phyloP scores from a whole-genome alignment of 768 basidiomycete species.

The Amanita brunnescens region DNA sequence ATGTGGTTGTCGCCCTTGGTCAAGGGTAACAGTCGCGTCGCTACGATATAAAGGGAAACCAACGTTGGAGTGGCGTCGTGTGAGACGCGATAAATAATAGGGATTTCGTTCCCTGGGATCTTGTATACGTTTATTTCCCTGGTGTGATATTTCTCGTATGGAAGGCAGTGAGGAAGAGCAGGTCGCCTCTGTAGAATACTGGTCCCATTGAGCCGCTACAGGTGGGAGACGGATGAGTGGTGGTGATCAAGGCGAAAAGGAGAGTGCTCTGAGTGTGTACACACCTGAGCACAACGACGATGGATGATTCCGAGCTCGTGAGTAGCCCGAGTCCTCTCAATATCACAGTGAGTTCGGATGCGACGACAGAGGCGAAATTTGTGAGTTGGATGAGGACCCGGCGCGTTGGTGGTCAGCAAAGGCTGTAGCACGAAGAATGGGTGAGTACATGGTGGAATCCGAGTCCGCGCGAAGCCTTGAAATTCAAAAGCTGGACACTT shows the following conservation, averaged over 20 bases:
- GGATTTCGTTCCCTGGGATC: conserved; percentile 85
- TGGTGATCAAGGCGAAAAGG: too few relatives aligned
- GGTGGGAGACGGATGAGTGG: too few relatives aligned
- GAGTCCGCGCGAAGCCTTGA: too few relatives aligned
- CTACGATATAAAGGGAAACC: neutral
- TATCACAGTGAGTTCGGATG: conserved; percentile 96
- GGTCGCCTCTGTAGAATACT: too few relatives aligned
- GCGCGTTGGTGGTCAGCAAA: neutral
- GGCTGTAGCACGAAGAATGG: too few relatives aligned
- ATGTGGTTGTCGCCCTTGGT: conserved; percentile 95
- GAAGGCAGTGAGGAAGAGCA: too few relatives aligned
- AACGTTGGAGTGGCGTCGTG: conserved; percentile 53
- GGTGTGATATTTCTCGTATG: conserved; percentile 61
- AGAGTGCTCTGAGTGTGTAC: too few relatives aligned
- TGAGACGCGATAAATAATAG: conserved; percentile 94
- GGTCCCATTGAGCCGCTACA: too few relatives aligned
- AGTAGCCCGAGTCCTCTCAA: conserved; percentile 99
- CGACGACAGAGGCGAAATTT: too few relatives aligned
- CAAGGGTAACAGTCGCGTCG: conserved; percentile 62
- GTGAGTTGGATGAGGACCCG: conserved; percentile 83
- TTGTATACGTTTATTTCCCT: conserved; percentile 99
- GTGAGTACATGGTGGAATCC: conserved; percentile 61
- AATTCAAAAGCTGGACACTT: too few relatives aligned
- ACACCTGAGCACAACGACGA: conserved; percentile 96
- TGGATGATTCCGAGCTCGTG: conserved; percentile 91